Evolutionary conservation across 164 flowering plant genomes (phyloP).

Genomic region (Echeveria elegans): DNA sequence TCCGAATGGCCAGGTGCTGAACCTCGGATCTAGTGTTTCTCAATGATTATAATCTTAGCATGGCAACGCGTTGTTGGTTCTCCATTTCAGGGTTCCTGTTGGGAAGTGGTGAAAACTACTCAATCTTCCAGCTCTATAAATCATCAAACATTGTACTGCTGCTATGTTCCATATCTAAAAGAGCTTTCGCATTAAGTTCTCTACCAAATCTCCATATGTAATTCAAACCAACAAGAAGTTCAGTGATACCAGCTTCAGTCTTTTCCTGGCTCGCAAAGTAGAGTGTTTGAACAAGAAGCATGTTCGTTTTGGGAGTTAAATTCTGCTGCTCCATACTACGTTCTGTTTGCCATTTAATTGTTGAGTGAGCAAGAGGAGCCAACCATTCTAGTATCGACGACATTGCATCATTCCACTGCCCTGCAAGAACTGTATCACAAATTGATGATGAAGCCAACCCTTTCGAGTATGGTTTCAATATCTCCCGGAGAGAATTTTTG

Average conservation of each 20-base stretch:
- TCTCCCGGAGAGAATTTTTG: constrained; percentile 41
- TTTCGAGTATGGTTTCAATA: constrained; percentile 53
- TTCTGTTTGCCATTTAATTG: constrained; percentile 90
- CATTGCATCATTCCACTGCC: constrained; percentile 70
- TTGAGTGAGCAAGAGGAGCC: constrained; percentile 88
- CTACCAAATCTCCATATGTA: constrained; percentile 77
- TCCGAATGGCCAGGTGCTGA: neutral
- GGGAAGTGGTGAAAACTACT: neutral
- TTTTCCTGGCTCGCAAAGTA: constrained; percentile 74
- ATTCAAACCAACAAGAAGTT: constrained; percentile 89
- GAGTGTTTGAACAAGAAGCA: constrained; percentile 82
- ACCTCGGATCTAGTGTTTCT: neutral
- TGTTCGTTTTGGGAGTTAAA: constrained; percentile 47
- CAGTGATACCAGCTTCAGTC: constrained; percentile 71
- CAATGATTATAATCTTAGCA: neutral
- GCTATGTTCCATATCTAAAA: constrained; percentile 40
- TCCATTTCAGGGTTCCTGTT: neutral
- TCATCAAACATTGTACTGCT: constrained; percentile 37
- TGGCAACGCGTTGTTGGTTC: neutral
- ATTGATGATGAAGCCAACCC: constrained; percentile 27
- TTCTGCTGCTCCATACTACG: constrained; percentile 77
- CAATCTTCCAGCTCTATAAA: constrained; percentile 30
- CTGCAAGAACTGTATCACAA: constrained; percentile 59
- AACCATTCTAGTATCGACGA: constrained; percentile 64
- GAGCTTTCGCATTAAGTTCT: constrained; percentile 49